Evolutionary conservation across 2,329 filamentous ascomycete species (phyloP).

Genomic region (Pseudogymnoascus sp.): DNA sequence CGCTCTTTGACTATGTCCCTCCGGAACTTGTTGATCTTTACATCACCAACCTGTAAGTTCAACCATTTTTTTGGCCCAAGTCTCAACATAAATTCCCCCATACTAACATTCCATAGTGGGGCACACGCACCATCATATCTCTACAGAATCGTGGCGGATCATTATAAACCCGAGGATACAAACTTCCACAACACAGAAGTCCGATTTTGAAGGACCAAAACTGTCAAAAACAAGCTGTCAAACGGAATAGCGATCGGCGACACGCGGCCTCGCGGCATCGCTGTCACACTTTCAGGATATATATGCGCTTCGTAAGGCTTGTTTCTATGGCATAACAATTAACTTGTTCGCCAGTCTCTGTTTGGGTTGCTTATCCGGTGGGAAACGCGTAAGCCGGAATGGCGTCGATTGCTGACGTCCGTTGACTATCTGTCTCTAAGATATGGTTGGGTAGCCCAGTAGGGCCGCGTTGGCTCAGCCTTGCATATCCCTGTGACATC

Average conservation of each 20-base stretch:
- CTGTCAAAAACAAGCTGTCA: neutral
- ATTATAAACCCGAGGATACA: conserved; percentile 66
- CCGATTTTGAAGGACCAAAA: neutral
- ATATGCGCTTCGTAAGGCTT: neutral
- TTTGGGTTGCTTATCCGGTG: neutral
- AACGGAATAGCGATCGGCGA: neutral
- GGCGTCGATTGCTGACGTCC: neutral
- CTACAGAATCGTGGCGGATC: conserved; percentile 65
- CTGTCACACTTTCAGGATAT: neutral
- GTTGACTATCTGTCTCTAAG: neutral
- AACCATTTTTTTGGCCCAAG: conserved; percentile 21
- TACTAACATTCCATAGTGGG: conserved; percentile 30
- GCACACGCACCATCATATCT: conserved; percentile 62
- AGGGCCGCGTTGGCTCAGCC: conserved; percentile 5
- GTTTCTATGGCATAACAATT: neutral
- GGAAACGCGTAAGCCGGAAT: neutral
- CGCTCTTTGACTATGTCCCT: conserved; percentile 73
- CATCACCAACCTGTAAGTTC: conserved; percentile 71
- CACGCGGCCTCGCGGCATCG: conserved; percentile 1
- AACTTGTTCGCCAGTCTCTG: neutral
- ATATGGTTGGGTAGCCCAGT: neutral
- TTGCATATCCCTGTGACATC: neutral
- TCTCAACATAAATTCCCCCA: conserved; percentile 19
- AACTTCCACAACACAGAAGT: conserved; percentile 39
- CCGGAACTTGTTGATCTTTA: conserved; percentile 70